Percentiles rank a stretch among this genome's conserved stretches.
phyloP scores from a whole-genome alignment of 495 filamentous ascomycete species.

The Friedmanniomyces endolithicus region DNA sequence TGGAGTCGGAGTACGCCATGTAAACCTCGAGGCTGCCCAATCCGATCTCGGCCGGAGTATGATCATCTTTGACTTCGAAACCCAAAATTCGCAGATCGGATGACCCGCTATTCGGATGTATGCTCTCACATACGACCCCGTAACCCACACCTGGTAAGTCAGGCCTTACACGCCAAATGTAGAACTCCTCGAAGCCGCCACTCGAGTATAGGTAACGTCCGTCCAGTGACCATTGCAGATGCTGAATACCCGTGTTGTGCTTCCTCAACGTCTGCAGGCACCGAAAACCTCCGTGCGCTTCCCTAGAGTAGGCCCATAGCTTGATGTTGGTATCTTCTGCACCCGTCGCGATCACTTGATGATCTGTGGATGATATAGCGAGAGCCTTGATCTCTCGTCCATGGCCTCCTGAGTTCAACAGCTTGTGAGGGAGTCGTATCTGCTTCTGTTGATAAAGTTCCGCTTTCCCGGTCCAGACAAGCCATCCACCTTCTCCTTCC shows the following conservation, averaged over 20 bases:
- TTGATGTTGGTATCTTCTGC: slow-evolving; percentile 82
- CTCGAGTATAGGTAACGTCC: slow-evolving; percentile 67
- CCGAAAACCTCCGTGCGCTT: slow-evolving; percentile 27
- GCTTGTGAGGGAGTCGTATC: slow-evolving; percentile 33
- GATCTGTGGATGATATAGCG: slow-evolving; percentile 34
- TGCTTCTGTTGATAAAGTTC: slow-evolving; percentile 43
- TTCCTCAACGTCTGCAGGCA: slow-evolving; percentile 53
- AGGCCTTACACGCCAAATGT: slow-evolving; percentile 56
- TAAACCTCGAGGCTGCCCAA: slow-evolving; percentile 45
- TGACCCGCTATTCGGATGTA: slow-evolving; percentile 43
- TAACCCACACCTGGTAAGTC: slow-evolving; percentile 41
- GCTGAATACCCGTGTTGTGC: slow-evolving; percentile 75
- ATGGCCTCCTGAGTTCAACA: slow-evolving; percentile 59
- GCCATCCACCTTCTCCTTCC: slow-evolving; percentile 24
- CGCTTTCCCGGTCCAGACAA: slow-evolving; percentile 48
- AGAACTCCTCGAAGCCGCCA: slow-evolving; percentile 79
- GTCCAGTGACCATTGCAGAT: slow-evolving; percentile 55
- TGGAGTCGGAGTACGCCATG: slow-evolving; percentile 69
- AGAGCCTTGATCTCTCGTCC: slow-evolving; percentile 78
- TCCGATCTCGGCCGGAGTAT: no score
- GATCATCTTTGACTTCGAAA: no score
- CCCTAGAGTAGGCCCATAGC: slow-evolving; percentile 40
- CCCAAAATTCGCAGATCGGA: slow-evolving; percentile 68
- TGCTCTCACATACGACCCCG: slow-evolving; percentile 50
- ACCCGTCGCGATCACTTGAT: slow-evolving; percentile 57